Percentiles rank a stretch among this genome's conserved stretches.
Evolutionary conservation across 2,329 filamentous ascomycete species (phyloP).

Genomic region (Fusarium denticulatum): DNA sequence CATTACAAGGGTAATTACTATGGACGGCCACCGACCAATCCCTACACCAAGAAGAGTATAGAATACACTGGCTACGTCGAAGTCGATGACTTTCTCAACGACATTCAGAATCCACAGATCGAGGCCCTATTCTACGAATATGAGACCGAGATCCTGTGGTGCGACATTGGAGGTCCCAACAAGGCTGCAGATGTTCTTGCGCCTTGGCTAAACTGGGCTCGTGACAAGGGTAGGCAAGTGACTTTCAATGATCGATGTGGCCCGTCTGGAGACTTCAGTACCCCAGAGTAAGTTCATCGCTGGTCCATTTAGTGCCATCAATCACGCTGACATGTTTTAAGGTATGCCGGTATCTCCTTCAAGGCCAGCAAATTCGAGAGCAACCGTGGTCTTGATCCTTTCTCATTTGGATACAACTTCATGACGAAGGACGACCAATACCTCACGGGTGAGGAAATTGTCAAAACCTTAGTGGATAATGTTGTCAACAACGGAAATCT

Average conservation of each 20-base stretch:
- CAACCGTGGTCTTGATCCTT: background rate
- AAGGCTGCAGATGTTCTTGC: background rate
- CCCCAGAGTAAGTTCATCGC: background rate
- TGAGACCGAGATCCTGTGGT: background rate
- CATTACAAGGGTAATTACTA: background rate
- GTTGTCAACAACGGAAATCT: background rate
- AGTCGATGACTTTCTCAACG: background rate
- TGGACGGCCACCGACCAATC: background rate
- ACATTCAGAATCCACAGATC: background rate
- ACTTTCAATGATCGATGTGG: background rate
- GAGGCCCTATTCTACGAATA: background rate
- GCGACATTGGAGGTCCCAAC: background rate
- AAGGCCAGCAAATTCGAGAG: background rate
- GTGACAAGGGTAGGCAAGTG: background rate
- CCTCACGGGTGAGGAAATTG: background rate
- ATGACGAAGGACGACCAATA: background rate
- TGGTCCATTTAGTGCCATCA: rapidly evolving
- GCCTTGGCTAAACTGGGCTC: background rate
- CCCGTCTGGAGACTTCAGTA: background rate
- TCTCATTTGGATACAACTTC: background rate
- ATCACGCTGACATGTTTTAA: background rate
- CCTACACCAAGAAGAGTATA: background rate
- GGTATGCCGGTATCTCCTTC: background rate
- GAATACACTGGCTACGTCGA: background rate
- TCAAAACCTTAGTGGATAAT: background rate